Evolutionary conservation across 176 grass and related monocot genomes (phyloP), one percentile per base, ranked within the genome.

Genomic region (Cenchrus purpureus): DNA sequence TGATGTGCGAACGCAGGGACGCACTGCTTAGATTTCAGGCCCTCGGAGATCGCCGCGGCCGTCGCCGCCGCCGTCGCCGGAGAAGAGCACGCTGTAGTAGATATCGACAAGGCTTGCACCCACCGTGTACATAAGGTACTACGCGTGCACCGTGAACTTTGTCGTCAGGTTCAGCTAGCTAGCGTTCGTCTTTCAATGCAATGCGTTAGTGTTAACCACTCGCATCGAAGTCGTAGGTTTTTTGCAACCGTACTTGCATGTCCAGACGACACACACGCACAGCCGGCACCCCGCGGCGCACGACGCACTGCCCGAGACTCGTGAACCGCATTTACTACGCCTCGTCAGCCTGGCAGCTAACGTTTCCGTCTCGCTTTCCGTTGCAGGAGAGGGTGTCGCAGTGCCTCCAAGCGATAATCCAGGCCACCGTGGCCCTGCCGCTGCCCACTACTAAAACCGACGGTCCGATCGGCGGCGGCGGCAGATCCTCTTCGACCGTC

Each of bases 11-110:
- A 17, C 13, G 51, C 97, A 99, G 97, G 92, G 4, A 88, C 84
- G 32, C 45, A 74, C 64, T 99, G 86, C 91, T 4, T 94, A 6
- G 86, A 43, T 6, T 97, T 97, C 71, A 84, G 76, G 80, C 97
- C 97, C 7, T 99, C 97, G 1, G 94, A 91, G 84, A 90, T 97
- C 68, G 97, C 97, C 28, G 94, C 88, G 13, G 82, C 97, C 13
- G 82, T 91, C 51, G 97, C 90, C 63, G 61, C 90, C 37, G 69
- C 80, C 34, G 87, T 90, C n/a, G 63, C 56, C 42, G 90, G 86
- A 69, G 97, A 91, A 84, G 84, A 74, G 20, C 76, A 49, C 66
- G 19, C 73, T 28, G 84, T 82, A 74, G 84, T 82, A 70, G 81
- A 97, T 53, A 62, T 87, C 56, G 68, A 90, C 72, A 72, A 49